Conservation (phyloP, 176 grass and related monocot genomes). For the Aegilops longissima region DNA sequence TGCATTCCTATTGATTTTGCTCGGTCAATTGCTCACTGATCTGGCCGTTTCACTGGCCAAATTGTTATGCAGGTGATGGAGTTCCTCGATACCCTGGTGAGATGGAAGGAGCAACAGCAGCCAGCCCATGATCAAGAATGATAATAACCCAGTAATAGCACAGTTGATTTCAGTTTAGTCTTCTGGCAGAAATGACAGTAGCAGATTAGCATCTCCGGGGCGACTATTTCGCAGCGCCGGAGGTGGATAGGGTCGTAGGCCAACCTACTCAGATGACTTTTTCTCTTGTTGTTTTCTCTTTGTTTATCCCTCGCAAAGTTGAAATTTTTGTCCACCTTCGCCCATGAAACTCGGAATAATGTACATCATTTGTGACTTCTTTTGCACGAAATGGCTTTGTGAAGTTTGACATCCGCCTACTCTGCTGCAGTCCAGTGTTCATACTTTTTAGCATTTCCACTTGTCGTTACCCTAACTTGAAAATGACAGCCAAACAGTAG, state of each 20-base stretch:
- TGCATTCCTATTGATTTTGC: not conserved
- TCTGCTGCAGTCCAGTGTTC: not conserved
- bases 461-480: not conserved
- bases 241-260: not conserved
- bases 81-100: slow-evolving; percentile 51
- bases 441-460: not conserved
- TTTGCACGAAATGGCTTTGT: not conserved
- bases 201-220: not conserved
- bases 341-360: not conserved
- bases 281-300: not conserved
- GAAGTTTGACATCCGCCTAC: not conserved
- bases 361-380: not conserved
- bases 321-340: not conserved
- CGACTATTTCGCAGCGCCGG: not conserved
- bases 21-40: not conserved
- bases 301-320: not conserved
- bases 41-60: not conserved
- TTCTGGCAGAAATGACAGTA: not conserved
- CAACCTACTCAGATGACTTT: not conserved
- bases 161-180: not conserved
- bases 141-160: not conserved
- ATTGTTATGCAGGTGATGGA: slow-evolving; percentile 42
- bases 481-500: not conserved
- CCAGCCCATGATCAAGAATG: not conserved
- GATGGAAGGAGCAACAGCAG: slow-evolving; percentile 42